These are phyloP conservation scores for Syzygium malaccense DNA, from an alignment of 441 rosid species.

Conservation along the genomic window DNA sequence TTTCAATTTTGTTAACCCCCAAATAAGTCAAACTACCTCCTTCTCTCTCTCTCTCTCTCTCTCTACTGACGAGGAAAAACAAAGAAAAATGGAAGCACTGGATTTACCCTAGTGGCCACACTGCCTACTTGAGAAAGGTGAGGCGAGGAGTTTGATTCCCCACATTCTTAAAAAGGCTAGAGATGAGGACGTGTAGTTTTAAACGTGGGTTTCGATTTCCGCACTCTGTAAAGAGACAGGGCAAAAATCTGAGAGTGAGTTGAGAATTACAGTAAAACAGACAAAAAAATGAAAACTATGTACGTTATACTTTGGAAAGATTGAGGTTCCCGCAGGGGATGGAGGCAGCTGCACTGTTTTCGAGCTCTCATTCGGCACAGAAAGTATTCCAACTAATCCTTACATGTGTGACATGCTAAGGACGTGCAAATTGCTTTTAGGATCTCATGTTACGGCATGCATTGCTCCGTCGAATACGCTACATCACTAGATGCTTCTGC, in stretches of 20 bases:
- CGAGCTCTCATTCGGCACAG: background rate
- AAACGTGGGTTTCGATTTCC: too few relatives aligned
- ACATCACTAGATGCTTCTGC: too few relatives aligned
- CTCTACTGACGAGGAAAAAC: background rate
- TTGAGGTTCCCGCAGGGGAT: background rate
- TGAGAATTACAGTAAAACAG: too few relatives aligned
- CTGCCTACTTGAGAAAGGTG: too few relatives aligned
- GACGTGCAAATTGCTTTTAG: background rate
- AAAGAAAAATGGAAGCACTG: background rate
- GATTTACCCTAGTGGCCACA: too few relatives aligned
- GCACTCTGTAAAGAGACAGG: fast-evolving
- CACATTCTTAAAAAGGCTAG: too few relatives aligned
- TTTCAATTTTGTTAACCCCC: background rate
- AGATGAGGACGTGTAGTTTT: too few relatives aligned
- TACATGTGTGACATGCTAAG: background rate
- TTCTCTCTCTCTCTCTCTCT: background rate
- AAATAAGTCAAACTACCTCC: background rate
- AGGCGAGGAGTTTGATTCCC: too few relatives aligned
- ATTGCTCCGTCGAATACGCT: too few relatives aligned
- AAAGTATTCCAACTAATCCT: background rate
- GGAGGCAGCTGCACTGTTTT: background rate
- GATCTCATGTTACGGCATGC: too few relatives aligned
- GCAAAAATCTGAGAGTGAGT: too few relatives aligned
- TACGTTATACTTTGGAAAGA: background rate
- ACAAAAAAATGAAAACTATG: too few relatives aligned